phyloP scores from a whole-genome alignment of 257 asterid species.

The Petunia axillaris region DNA sequence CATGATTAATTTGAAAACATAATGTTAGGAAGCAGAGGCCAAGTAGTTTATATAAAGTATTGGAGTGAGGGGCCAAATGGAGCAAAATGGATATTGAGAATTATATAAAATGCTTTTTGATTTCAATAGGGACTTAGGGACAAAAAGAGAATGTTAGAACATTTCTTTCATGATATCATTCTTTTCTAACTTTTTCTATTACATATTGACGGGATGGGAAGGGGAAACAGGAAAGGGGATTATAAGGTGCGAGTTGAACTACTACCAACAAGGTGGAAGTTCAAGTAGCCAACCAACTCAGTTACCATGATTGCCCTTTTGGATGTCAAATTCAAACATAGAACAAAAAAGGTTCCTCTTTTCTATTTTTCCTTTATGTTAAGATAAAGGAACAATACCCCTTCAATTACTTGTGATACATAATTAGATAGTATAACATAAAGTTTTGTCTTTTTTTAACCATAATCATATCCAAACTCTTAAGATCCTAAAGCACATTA shows the following conservation, averaged over 20 bases:
- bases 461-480: neutral
- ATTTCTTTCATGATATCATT: neutral
- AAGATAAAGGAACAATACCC: too few species aligned
- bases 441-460: neutral
- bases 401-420: neutral
- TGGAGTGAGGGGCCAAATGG: neutral
- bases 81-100: neutral
- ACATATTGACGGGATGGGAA: too few species aligned
- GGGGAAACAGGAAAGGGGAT: too few species aligned
- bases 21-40: neutral
- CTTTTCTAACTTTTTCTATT: neutral
- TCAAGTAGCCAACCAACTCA: too few species aligned
- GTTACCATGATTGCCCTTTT: too few species aligned
- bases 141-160: neutral
- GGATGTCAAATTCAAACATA: too few species aligned
- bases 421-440: neutral
- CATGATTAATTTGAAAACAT: neutral
- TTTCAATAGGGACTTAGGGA: neutral
- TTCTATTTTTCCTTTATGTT: too few species aligned
- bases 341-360: too few species aligned
- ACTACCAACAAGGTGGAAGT: too few species aligned
- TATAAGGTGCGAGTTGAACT: too few species aligned
- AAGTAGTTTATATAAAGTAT: neutral
- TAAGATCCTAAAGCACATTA: neutral
- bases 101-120: neutral